A percentile compares a stretch with the other conserved stretches of the same genome.
These are phyloP conservation scores for Eremothecium gossypii DNA, from an alignment of 1,139 yeast genomes.

Conservation along the genomic window DNA sequence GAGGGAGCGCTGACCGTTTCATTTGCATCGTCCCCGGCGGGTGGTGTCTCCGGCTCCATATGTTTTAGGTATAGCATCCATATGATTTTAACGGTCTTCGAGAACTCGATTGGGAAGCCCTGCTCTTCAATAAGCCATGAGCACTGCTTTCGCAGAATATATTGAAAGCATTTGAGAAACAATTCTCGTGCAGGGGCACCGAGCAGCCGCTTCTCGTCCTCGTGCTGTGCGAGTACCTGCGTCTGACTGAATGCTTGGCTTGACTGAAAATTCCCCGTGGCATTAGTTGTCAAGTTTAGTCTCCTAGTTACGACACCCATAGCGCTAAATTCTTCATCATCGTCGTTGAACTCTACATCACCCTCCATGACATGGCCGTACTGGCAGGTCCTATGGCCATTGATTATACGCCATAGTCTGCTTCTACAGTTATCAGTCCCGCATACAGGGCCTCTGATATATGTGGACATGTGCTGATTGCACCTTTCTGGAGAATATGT, in stretches of 20 bases:
- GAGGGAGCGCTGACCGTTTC: constrained; percentile 4
- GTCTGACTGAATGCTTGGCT: constrained; percentile 21
- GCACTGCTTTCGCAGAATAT: constrained; percentile 43
- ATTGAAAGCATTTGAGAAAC: constrained; percentile 46
- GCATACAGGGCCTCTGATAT: constrained; percentile 65
- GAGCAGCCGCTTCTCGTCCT: constrained; percentile 31
- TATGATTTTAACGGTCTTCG: constrained; percentile 37
- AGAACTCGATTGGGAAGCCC: constrained; percentile 33
- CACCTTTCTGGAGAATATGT: too few species aligned
- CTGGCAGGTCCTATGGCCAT: constrained; percentile 77
- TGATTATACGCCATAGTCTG: constrained; percentile 55
- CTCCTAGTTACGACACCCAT: constrained; percentile 44
- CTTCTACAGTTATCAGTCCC: constrained; percentile 88
- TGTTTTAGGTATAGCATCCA: constrained; percentile 40
- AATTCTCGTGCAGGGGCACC: constrained; percentile 47
- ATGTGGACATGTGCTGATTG: constrained; percentile 21
- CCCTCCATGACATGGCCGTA: constrained; percentile 86
- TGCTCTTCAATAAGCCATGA: constrained; percentile 31
- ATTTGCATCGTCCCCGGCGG: constrained; percentile 3
- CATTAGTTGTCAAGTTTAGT: constrained; percentile 38
- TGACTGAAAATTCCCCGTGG: constrained; percentile 26
- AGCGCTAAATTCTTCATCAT: constrained; percentile 45
- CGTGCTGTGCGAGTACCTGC: constrained; percentile 12
- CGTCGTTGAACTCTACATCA: constrained; percentile 68
- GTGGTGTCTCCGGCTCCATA: constrained; percentile 22